A percentile compares a stretch with the other conserved stretches of the same genome.
phyloP scores from a whole-genome alignment of 768 basidiomycete genomes.

The Cystobasidium tubakii region DNA sequence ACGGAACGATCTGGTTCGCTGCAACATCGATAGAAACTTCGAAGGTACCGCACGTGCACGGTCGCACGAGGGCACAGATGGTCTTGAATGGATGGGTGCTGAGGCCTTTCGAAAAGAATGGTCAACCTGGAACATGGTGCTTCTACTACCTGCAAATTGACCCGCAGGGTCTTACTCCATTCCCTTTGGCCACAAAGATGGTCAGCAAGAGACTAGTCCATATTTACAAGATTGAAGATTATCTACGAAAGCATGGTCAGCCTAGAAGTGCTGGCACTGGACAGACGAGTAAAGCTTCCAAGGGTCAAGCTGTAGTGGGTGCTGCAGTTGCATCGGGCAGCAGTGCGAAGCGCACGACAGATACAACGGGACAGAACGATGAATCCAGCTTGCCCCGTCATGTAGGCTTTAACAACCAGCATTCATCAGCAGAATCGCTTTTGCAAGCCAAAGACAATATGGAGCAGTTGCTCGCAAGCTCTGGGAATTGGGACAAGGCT shows the following conservation, averaged over 20 bases:
- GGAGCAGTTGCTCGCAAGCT: constrained; percentile 3
- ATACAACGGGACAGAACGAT: background rate
- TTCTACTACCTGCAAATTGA: constrained; percentile 40
- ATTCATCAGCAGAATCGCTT: background rate
- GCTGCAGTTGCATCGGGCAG: background rate
- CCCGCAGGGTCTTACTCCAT: constrained; percentile 40
- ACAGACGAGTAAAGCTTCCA: background rate
- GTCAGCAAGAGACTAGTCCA: constrained; percentile 24
- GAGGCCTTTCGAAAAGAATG: constrained; percentile 22
- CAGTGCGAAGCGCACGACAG: background rate
- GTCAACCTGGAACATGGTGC: background rate
- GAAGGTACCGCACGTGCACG: constrained; percentile 41
- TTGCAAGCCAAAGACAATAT: constrained; percentile 36
- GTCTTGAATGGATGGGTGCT: constrained; percentile 43
- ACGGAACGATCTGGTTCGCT: constrained; percentile 42
- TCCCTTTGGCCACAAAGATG: constrained; percentile 39
- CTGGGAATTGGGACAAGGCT: constrained; percentile 19
- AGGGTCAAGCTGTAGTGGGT: background rate
- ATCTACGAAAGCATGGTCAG: constrained; percentile 39
- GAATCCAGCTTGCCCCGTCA: constrained; percentile 31
- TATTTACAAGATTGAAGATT: constrained; percentile 34
- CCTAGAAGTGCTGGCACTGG: constrained; percentile 31
- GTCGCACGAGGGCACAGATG: constrained; percentile 41
- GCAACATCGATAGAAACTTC: constrained; percentile 43
- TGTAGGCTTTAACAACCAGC: constrained; percentile 26